Conservation (phyloP, 352 stramenopile genomes). For the Phytophthora fragariae region DNA sequence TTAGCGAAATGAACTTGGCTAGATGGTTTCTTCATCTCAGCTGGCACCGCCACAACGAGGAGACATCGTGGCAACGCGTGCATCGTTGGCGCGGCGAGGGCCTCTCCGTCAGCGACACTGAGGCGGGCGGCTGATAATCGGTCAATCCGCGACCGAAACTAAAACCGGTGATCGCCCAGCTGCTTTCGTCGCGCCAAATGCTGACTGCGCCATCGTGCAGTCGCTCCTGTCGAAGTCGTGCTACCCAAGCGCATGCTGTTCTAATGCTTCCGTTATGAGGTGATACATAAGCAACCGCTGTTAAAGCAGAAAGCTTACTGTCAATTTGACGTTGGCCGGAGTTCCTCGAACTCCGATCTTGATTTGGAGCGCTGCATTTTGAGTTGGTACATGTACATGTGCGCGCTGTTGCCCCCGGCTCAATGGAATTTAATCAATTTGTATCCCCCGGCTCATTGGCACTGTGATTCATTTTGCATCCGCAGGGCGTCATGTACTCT, state of each 20-base stretch:
- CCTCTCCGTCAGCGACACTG: not conserved
- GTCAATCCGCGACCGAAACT: constrained; percentile 3
- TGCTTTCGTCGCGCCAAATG: constrained; percentile 18
- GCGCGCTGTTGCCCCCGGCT: not conserved
- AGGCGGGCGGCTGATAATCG: constrained; percentile 2
- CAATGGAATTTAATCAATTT: not conserved
- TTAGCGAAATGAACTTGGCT: not conserved
- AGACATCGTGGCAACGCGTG: not conserved
- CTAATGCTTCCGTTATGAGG: not conserved
- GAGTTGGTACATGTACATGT: not conserved
- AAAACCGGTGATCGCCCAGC: constrained; percentile 16
- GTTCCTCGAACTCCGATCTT: not conserved
- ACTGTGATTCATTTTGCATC: not conserved
- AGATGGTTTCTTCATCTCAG: not conserved
- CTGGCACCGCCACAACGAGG: not conserved
- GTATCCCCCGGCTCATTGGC: not conserved
- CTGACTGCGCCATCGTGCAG: constrained; percentile 1
- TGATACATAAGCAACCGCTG: not conserved
- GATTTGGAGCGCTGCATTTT: not conserved
- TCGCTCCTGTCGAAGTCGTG: constrained; percentile 11
- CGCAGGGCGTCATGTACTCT: not conserved
- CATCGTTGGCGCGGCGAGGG: not conserved
- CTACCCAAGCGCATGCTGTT: not conserved
- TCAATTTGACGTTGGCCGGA: not conserved
- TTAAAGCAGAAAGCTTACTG: not conserved